Conservation (phyloP, 768 basidiomycete genomes). For the Cubamyces lactineus region DNA sequence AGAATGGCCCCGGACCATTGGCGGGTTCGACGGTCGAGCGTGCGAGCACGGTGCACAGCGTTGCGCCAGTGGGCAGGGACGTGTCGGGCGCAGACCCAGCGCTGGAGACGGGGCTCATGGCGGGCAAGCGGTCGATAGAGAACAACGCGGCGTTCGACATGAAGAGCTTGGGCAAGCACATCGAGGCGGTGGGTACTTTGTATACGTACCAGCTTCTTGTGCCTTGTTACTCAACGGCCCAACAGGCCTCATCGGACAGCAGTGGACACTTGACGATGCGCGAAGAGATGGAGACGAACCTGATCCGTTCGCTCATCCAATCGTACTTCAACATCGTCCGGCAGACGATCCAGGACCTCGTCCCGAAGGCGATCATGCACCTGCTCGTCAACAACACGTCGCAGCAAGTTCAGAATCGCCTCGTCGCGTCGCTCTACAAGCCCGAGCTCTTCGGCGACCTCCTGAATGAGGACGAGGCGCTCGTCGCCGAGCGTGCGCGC, state of each 20-base stretch:
- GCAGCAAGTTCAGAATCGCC: constrained; percentile 93
- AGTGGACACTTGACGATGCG: constrained; percentile 68
- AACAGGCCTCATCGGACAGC: constrained; percentile 45
- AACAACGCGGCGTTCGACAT: constrained; percentile 93
- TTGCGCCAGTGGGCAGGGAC: constrained; percentile 64
- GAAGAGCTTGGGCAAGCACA: constrained; percentile 97
- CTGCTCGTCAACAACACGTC: constrained; percentile 96
- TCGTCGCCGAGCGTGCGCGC: constrained; percentile 90
- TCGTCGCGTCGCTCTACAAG: constrained; percentile 94
- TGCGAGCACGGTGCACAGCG: constrained; percentile 34
- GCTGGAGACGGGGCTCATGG: constrained; percentile 64
- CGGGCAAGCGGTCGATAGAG: constrained; percentile 67
- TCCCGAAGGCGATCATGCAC: constrained; percentile 99
- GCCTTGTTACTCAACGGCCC: background rate
- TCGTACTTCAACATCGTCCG: constrained; percentile 97
- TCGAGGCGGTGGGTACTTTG: constrained; percentile 81
- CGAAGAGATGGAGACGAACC: constrained; percentile 95
- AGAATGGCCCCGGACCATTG: constrained; percentile 79
- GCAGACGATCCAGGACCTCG: constrained; percentile 94
- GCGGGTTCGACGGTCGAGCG: constrained; percentile 57
- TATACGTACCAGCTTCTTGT: background rate
- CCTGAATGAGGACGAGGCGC: constrained; percentile 92
- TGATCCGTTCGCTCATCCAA: constrained; percentile 93
- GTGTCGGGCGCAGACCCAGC: constrained; percentile 56
- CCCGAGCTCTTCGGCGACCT: constrained; percentile 90